Base-by-base conservation (phyloP, 495 filamentous ascomycete genomes). In the Lichenothelia convexa region DNA sequence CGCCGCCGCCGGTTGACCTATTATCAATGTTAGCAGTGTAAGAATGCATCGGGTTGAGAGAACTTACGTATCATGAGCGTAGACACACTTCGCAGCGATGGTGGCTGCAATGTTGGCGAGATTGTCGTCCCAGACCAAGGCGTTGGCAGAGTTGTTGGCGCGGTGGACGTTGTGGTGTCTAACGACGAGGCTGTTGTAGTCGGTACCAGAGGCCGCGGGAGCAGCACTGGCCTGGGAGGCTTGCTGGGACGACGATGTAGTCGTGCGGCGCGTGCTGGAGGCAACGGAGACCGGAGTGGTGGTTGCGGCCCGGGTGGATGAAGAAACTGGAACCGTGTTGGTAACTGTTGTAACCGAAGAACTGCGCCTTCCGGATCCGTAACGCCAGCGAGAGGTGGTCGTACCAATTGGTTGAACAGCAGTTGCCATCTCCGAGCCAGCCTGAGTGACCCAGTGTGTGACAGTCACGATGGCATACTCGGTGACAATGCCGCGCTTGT, bases 161-260 rank as follows among this genome's bases (percentile, higher is more conserved):
- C 89, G 86, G 57, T 85, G 79, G 27, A 74, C 43, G 62, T 94
- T 93, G 70, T 97, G 89, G 56, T 78, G 71, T 48, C 72, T 63
- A 26, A 86, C 49, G 12, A 70, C 56, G 4, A 51, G 42, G 30
- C 50, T 45, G 45, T 62, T 43, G 54, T 75, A 77, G 30, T 3
- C 1, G 22, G 21, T 40, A 7, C 23, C 22, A 5, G 8, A 7
- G 21, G 18, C 37, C 16, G 45, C 21, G 18, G 37, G 23, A 16
- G 42, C 35, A 15, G 41, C 37, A 3, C 17, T 18, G 12, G 34
- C 16, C 1, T 26, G 23, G 23, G 45, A 17, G 19, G 36, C 35
- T 18, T 40, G 23, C 12, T 13, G 18, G 0, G 27, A 5, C 15
- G 21, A n/a, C 3, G 30, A 26, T 21, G 31, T 35, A 16, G 32